These are phyloP conservation scores for Pseudognaphalium luteoalbum DNA, from an alignment of 129 eudicot genomes.

Conservation along the genomic window DNA sequence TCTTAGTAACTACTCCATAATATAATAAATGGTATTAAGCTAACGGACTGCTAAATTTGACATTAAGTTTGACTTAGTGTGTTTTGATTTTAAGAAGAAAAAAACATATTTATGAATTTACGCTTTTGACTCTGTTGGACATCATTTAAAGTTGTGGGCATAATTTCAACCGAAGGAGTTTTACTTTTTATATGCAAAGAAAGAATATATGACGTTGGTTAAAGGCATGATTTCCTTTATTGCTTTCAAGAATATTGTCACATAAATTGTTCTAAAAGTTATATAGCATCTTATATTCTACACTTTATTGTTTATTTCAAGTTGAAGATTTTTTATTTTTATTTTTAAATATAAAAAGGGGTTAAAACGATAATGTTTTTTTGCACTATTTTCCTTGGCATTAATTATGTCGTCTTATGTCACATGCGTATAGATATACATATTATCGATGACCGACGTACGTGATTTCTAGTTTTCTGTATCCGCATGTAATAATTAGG, in stretches of 20 bases:
- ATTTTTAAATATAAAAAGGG: too few relatives aligned
- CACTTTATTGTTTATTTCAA: too few relatives aligned
- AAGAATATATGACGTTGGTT: conserved; percentile 40
- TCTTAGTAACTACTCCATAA: too few relatives aligned
- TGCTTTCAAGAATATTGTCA: conserved; percentile 35
- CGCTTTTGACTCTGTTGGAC: conserved; percentile 33
- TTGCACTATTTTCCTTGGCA: too few relatives aligned
- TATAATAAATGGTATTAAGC: background rate
- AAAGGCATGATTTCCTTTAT: conserved; percentile 31
- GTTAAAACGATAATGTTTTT: too few relatives aligned
- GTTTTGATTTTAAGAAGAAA: background rate
- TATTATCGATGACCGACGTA: too few relatives aligned
- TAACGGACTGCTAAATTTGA: conserved; percentile 23
- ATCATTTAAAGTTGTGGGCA: conserved; percentile 35
- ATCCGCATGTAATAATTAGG: too few relatives aligned
- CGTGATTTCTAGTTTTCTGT: too few relatives aligned
- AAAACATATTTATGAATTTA: background rate
- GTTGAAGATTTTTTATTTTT: too few relatives aligned
- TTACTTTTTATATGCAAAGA: conserved; percentile 24
- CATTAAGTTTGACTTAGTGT: conserved; percentile 19
- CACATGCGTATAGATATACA: too few relatives aligned
- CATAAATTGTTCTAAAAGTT: conserved; percentile 29
- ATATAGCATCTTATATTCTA: conserved; percentile 20
- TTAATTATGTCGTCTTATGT: too few relatives aligned
- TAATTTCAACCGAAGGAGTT: conserved; percentile 27